Evolutionary conservation across 306 rosid genomes (phyloP), one percentile per base, ranked within the genome.

Genomic region (Cicer pinnatifidum): DNA sequence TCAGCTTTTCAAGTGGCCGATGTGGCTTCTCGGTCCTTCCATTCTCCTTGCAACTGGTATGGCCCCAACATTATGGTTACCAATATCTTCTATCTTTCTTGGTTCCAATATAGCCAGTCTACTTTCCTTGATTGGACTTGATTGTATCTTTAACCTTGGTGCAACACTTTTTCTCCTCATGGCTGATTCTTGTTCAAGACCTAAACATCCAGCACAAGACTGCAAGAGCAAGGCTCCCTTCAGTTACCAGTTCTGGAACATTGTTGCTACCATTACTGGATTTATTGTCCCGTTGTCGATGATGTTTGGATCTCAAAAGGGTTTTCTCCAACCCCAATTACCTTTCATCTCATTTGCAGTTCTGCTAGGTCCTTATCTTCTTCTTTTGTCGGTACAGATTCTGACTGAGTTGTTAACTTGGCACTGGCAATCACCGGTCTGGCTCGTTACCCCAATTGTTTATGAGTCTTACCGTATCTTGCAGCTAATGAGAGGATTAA

Each of bases 361-460:
- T 69, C 84, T 93, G 41, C 71, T 93, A 52, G 98, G 88, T 70
- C 97, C 98, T 43, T 93, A 90, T 62, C 81, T 90, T 57, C 86
- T 93, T 52, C 97, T 90, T 53, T 84, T 90, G 41, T 88, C 89
- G 11, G 88, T 93, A 23, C 97, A 93, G 84, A 40, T 83, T 79
- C 83, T 93, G 82, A 90, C 98, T 3, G 98, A 93, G 87, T 72
- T 83, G 61, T 84, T 93, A 78, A 91, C 92, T 10, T 93, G 98
- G 98, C 89, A 89, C 67, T 93, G 98, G 98, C 91, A 86, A 78
- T 93, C 93, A 16, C 97, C 98, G 0, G 96, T 93, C 61, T 93
- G 98, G 98, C 90, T 93, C 28, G 92, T 90, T 77, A 93, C 98
- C 48, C 98, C 97, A 0, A 83, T 93, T 12, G 88, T 90, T 37